phyloP scores from a whole-genome alignment of 805 yeast species.

The Candida anglica region DNA sequence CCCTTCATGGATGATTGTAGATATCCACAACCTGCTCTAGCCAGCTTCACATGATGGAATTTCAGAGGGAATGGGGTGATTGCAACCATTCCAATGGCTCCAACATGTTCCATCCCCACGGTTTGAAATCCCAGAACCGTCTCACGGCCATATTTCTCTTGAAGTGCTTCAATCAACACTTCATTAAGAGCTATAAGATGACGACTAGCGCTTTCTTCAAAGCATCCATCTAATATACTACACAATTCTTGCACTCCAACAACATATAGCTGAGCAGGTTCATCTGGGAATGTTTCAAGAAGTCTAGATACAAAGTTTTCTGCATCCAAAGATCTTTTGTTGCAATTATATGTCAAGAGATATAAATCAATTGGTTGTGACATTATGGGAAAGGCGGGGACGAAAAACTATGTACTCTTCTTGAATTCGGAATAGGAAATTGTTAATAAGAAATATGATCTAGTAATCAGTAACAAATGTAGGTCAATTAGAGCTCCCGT shows the following conservation, averaged over 20 bases:
- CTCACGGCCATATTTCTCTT: constrained; percentile 24
- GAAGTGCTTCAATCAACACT: constrained; percentile 29
- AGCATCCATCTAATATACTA: constrained; percentile 51
- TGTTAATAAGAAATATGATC: too few species aligned
- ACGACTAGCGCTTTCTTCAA: constrained; percentile 30
- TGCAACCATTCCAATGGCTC: constrained; percentile 55
- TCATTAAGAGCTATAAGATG: constrained; percentile 34
- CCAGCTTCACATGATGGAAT: constrained; percentile 19
- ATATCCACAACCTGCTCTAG: constrained; percentile 51
- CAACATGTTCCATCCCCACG: constrained; percentile 43
- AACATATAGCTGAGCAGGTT: constrained; percentile 44
- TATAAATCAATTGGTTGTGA: too few species aligned
- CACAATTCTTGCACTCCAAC: constrained; percentile 69
- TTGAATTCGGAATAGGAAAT: background rate
- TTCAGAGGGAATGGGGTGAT: constrained; percentile 41
- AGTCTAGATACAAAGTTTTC: constrained; percentile 26
- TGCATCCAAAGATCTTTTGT: constrained; percentile 38
- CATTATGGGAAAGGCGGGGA: constrained; percentile 9
- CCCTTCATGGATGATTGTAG: constrained; percentile 70
- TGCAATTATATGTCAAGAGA: constrained; percentile 55
- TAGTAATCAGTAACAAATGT: too few species aligned
- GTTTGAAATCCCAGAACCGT: constrained; percentile 33
- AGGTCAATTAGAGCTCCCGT: too few species aligned
- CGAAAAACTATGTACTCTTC: background rate
- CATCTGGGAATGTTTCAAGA: constrained; percentile 20